These are phyloP conservation scores for Zelopaecilomyces penicillatus DNA, from an alignment of 2,329 filamentous ascomycete genomes.

Conservation along the genomic window DNA sequence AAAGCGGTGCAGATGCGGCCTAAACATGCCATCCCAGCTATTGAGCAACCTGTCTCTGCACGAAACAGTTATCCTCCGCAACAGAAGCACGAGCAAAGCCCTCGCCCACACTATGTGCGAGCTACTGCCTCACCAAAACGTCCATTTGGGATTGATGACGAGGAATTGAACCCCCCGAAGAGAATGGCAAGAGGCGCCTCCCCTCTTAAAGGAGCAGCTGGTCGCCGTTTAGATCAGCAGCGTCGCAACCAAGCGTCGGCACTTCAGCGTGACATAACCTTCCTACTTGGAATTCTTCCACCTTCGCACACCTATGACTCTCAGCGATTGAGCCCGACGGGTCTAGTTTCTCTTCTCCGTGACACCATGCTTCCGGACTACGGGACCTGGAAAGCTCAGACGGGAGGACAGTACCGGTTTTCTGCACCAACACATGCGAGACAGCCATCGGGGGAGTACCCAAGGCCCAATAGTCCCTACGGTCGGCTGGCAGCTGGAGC, in stretches of 20 bases:
- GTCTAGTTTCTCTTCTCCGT: constrained; percentile 65
- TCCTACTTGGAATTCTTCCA: constrained; percentile 65
- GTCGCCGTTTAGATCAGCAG: constrained; percentile 74
- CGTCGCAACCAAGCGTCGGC: constrained; percentile 55
- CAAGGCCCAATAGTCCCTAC: constrained; percentile 41
- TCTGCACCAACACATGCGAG: constrained; percentile 29
- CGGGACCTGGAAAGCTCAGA: constrained; percentile 42
- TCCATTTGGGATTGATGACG: constrained; percentile 59
- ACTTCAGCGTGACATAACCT: constrained; percentile 62
- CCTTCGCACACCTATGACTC: constrained; percentile 63
- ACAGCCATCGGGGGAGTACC: constrained; percentile 36
- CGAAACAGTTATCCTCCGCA: constrained; percentile 35
- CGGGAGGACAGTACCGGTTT: constrained; percentile 27
- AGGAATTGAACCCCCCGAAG: constrained; percentile 65
- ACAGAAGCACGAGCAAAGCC: constrained; percentile 31
- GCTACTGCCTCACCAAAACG: constrained; percentile 51
- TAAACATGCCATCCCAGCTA: constrained; percentile 45
- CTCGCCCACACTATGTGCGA: constrained; percentile 39
- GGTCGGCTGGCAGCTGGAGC: constrained; percentile 31
- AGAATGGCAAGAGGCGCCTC: constrained; percentile 87
- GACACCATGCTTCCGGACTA: constrained; percentile 58
- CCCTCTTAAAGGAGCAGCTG: constrained; percentile 83
- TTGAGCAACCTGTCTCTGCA: constrained; percentile 41
- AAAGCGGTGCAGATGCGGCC: constrained; percentile 68
- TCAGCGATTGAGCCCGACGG: constrained; percentile 59